Evolutionary conservation across 1,284 basidiomycete genomes (phyloP).

Genomic region (Moesziomyces parantarcticus): DNA sequence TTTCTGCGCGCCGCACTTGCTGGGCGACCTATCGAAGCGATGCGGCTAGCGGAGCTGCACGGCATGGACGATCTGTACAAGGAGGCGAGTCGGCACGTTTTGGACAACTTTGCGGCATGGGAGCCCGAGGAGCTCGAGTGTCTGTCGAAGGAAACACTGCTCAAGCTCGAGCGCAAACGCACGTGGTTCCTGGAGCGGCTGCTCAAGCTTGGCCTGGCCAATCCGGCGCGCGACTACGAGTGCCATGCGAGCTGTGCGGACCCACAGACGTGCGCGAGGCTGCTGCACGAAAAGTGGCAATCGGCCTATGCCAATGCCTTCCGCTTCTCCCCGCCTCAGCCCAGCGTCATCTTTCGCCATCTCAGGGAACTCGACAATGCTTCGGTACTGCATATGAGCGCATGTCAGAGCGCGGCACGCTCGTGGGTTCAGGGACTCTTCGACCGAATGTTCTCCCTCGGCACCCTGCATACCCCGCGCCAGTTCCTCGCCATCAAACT

Average conservation of each 20-base stretch:
- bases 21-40: slow-evolving; percentile 57
- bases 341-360: slow-evolving; percentile 70
- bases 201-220: slow-evolving; percentile 86
- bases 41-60: slow-evolving; percentile 50
- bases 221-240: slow-evolving; percentile 87
- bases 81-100: slow-evolving; percentile 53
- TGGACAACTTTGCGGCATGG: slow-evolving; percentile 55
- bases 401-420: slow-evolving; percentile 38
- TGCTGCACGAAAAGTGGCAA: slow-evolving; percentile 92
- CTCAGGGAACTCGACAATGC: slow-evolving; percentile 46
- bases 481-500: slow-evolving; percentile 46
- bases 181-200: slow-evolving; percentile 78
- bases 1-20: slow-evolving; percentile 53
- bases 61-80: slow-evolving; percentile 48
- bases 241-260: slow-evolving; percentile 81
- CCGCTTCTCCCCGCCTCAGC: slow-evolving; percentile 81
- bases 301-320: slow-evolving; percentile 87
- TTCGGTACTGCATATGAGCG: slow-evolving; percentile 11
- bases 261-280: slow-evolving; percentile 78
- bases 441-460: slow-evolving; percentile 53
- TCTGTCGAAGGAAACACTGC: slow-evolving; percentile 37
- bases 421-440: slow-evolving; percentile 50
- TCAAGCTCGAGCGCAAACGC: slow-evolving; percentile 55
- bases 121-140: slow-evolving; percentile 41
- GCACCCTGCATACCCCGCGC: slow-evolving; percentile 19